Evolutionary conservation across 1,284 basidiomycete species (phyloP), one percentile per base, ranked within the genome.

Genomic region (Coniferiporia weirii): DNA sequence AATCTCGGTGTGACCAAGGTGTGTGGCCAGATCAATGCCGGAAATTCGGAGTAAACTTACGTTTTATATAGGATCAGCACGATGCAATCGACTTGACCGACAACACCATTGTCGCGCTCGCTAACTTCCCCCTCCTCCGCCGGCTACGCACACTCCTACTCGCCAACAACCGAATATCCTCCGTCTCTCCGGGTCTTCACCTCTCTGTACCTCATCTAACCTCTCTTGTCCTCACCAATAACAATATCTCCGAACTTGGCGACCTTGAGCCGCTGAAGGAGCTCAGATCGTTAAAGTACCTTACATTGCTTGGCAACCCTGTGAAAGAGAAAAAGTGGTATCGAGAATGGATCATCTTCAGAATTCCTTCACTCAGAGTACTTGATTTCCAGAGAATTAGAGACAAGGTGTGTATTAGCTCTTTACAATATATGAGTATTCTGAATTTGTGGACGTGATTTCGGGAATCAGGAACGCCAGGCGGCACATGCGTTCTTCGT

Each of bases 1-100:
- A 99, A 99, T 80, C 81, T 99, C 67, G 97, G 95, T 78, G 94
- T 98, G 69, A 97, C 92, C 73, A 93, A 82, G 83, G 95, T 84
- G 76, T 72, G 77, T 79, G 69, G 59, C 43, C 54, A 55, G n/a
- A 22, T 46, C 17, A n/a, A 13, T 32, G n/a, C 10, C 20, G n/a
- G 22, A 34, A 13, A 49, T 27, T 22, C 35, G 32, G 40, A 4
- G n/a, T 36, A 40, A 19, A 35, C 27, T 60, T 61, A 19, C 27
- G 55, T 55, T 45, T 52, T 44, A 60, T 49, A 13, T 60, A 93
- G 87, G 90, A 98, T 78, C 93, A 88, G 76, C 92, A 89, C 73
- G 97, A 93, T 81, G 83, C 89, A 63, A 91, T 99, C 71, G 96
- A 99, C 79, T 81, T 97, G 59, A 97, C 95, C 61, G 93, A 98